phyloP scores from a whole-genome alignment of 1,284 basidiomycete genomes.

The Naganishia liquefaciens region DNA sequence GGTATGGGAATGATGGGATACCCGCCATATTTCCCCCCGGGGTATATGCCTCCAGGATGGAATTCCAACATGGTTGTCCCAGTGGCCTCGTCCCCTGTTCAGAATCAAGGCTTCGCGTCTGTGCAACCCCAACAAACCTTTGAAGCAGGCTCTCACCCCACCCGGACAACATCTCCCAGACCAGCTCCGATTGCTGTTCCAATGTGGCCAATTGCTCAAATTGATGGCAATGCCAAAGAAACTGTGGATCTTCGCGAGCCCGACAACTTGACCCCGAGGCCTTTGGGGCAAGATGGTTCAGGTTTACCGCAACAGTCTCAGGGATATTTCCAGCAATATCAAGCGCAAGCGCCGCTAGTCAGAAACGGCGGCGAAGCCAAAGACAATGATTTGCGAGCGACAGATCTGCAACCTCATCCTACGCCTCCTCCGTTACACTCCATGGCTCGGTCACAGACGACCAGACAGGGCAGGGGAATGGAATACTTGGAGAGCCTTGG shows the following conservation, averaged over 20 bases:
- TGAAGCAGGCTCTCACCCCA: not conserved
- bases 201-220: not conserved
- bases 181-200: slow-evolving; percentile 17
- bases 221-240: slow-evolving; percentile 1
- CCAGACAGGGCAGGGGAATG: slow-evolving; percentile 15
- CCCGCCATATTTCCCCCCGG: slow-evolving; percentile 20
- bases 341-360: not conserved
- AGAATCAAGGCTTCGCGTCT: not conserved
- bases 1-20: slow-evolving; percentile 12
- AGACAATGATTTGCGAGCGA: too few relatives aligned
- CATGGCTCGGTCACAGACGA: not conserved
- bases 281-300: not conserved
- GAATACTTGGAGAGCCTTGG: slow-evolving; percentile 18
- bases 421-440: not conserved
- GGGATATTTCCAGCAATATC: not conserved
- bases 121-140: not conserved
- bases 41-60: slow-evolving; percentile 25
- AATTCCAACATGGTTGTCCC: not conserved
- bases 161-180: not conserved
- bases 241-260: not conserved
- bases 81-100: not conserved
- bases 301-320: not conserved
- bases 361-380: not conserved
- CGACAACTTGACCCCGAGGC: slow-evolving; percentile 6
- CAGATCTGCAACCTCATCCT: not conserved